A percentile compares a stretch with the other conserved stretches of the same genome.
Conservation (phyloP, 2,329 filamentous ascomycete genomes). For the Fusarium sulawesiense region DNA sequence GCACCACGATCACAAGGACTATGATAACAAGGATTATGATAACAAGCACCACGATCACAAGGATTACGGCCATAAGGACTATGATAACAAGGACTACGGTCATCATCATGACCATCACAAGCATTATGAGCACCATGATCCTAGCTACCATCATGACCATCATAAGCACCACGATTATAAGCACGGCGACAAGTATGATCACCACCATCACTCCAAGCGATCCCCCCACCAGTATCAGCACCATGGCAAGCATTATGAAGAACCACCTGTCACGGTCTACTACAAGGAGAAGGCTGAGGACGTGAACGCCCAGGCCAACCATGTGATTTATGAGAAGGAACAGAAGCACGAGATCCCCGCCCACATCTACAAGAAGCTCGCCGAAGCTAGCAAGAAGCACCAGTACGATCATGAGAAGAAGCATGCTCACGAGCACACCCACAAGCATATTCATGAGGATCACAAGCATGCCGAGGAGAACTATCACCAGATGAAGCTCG, state of each 20-base stretch:
- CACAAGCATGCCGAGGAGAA: neutral
- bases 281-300: constrained; percentile 17
- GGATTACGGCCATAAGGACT: neutral
- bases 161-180: constrained; percentile 11
- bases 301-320: neutral
- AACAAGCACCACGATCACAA: neutral
- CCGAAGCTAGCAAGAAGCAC: constrained; percentile 1
- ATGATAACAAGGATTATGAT: neutral
- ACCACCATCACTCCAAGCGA: constrained; percentile 20
- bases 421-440: neutral
- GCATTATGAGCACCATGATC: neutral
- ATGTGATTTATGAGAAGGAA: constrained; percentile 8
- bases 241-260: neutral
- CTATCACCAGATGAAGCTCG: neutral
- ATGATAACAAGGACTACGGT: neutral
- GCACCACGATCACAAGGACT: neutral
- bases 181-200: constrained; percentile 5
- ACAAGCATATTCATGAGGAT: neutral
- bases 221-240: neutral
- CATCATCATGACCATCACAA: neutral
- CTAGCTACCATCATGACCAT: constrained; percentile 7
- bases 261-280: neutral
- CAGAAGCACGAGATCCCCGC: constrained; percentile 4
- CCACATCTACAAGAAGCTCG: neutral
- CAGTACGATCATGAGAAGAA: constrained; percentile 1